Conservation (phyloP, 106 monocot genomes). For the Iris macrosiphon region DNA sequence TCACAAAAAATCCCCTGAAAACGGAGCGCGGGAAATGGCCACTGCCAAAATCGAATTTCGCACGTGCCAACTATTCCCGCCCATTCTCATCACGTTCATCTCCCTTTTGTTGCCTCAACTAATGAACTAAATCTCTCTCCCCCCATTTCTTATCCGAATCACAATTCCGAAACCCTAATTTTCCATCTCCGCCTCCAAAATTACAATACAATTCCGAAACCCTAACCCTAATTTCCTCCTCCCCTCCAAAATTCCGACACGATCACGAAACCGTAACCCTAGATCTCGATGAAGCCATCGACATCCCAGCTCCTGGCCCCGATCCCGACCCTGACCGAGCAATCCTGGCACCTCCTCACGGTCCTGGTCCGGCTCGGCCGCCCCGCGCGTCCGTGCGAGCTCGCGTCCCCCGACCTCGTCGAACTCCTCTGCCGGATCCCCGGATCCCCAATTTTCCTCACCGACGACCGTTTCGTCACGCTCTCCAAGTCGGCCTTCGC, state of each 20-base stretch:
- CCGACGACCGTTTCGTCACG: constrained; percentile 24
- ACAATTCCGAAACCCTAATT: neutral
- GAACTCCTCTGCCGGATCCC: constrained; percentile 52
- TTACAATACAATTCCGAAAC: neutral
- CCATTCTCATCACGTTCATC: too few species aligned
- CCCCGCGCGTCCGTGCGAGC: constrained; percentile 35
- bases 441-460: constrained; percentile 42
- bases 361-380: constrained; percentile 45
- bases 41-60: constrained; percentile 13
- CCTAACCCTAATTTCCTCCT: neutral
- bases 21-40: constrained; percentile 15
- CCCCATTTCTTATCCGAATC: too few species aligned
- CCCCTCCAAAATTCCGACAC: neutral
- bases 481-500: constrained; percentile 22
- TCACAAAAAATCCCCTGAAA: neutral
- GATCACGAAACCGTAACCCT: neutral
- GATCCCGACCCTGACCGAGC: constrained; percentile 24
- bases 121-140: too few species aligned
- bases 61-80: constrained; percentile 3
- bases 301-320: neutral
- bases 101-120: too few species aligned
- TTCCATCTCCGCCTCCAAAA: neutral
- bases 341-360: constrained; percentile 66
- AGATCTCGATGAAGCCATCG: constrained; percentile 16
- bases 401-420: constrained; percentile 32